Evolutionary conservation across 2,329 filamentous ascomycete species (phyloP), one percentile per base, ranked within the genome.

Genomic region (Byssoonygena ceratinophila): DNA sequence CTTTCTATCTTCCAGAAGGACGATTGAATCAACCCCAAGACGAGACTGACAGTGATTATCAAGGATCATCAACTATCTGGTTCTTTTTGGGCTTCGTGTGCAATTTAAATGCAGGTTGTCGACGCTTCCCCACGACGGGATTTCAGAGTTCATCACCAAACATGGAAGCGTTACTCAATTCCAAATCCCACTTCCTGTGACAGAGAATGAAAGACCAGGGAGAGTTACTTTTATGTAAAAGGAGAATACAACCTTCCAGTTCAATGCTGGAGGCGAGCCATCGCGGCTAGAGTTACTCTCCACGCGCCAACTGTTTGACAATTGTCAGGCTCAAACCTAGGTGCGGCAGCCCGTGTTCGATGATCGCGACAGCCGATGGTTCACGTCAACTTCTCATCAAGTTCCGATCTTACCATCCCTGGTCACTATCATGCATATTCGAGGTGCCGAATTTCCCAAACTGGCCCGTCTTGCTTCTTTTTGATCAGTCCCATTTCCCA

Each of bases 311-410:
- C 20, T 29, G 49, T 51, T 51, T 51, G 49, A 51, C 31, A 18
- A 27, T 51, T 16, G 1, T n/a, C 41, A 36, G 23, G 39, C 39
- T 51, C 49, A 51, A 51, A 51, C 49, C 27, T 29, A 51, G 49
- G 49, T 51, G 49, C 49, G 49, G 49, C 49, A 51, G 31, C 37
- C 40, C 41, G 22, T 51, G 49, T 51, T 51, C 49, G 49, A 51
- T 32, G 18, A 45, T 45, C 49, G 49, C 40, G 40, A 51, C 49
- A 51, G 11, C 40, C 40, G 18, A 45, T 51, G 49, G 49, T 51
- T 51, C 49, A 51, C 31, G 20, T 18, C 39, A 37, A 37, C 23
- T 25, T 51, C 20, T 41, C 3, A 37, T 29, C 32, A 11, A 27
- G 20, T 45, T 27, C 20, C 18, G 29, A 37, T 4, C n/a, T 31